phyloP scores from a whole-genome alignment of 1,284 basidiomycete species.

The Trichosporon sp. region DNA sequence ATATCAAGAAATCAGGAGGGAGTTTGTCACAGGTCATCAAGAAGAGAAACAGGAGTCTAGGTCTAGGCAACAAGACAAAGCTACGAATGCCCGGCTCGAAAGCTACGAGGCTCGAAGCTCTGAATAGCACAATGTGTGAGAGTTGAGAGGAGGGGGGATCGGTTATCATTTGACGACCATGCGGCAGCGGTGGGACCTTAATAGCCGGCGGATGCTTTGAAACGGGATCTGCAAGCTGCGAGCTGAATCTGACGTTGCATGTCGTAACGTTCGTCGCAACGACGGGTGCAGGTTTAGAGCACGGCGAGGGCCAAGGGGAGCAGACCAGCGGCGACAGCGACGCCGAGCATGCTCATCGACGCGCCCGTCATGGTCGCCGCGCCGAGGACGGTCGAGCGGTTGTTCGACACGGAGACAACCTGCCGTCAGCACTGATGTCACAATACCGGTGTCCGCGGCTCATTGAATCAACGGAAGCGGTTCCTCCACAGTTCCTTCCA shows the following conservation, averaged over 20 bases:
- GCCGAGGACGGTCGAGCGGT: conserved; percentile 25
- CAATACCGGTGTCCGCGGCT: background rate
- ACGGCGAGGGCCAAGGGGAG: conserved; percentile 2
- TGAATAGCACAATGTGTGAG: background rate
- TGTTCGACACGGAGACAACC: conserved; percentile 24
- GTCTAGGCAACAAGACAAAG: conserved; percentile 3
- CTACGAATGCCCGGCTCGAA: background rate
- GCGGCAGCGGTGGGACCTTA: background rate
- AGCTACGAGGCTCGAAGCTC: background rate
- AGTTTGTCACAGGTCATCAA: background rate
- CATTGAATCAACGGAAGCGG: background rate
- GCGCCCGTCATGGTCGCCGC: background rate
- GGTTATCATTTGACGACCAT: background rate
- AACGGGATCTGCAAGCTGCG: background rate
- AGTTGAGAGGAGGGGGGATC: background rate
- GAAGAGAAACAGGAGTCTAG: background rate
- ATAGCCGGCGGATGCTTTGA: background rate
- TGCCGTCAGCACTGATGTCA: conserved; percentile 15
- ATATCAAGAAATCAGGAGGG: background rate
- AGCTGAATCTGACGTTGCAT: too few species aligned
- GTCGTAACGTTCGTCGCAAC: too few species aligned
- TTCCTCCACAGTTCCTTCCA: background rate
- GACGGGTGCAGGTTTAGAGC: background rate
- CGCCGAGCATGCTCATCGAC: conserved; percentile 15
- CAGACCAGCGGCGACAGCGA: background rate